Conservation (phyloP, 192 early-diverging fungal species). For the Geosiphon pyriformis region DNA sequence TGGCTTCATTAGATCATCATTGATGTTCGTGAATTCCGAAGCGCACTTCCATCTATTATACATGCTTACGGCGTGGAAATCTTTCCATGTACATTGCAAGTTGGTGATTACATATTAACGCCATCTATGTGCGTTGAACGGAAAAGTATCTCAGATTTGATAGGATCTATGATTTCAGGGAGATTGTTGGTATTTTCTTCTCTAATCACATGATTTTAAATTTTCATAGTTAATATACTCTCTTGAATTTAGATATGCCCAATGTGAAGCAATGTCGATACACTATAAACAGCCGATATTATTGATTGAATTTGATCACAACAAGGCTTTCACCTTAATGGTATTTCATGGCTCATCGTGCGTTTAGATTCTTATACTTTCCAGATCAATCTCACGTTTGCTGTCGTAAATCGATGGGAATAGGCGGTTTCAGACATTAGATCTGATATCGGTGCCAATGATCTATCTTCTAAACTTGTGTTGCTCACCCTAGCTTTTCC, state of each 20-base stretch:
- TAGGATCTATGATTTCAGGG: slow-evolving; percentile 75
- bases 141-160: slow-evolving; percentile 86
- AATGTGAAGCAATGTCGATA: slow-evolving; percentile 81
- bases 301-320: slow-evolving; percentile 88
- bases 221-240: not conserved
- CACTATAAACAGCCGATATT: slow-evolving; percentile 77
- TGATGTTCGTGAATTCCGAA: slow-evolving; percentile 90
- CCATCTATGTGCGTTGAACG: slow-evolving; percentile 86
- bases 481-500: slow-evolving; percentile 81
- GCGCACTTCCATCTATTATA: slow-evolving; percentile 81
- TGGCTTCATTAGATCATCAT: slow-evolving; percentile 56
- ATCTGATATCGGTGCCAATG: slow-evolving; percentile 49
- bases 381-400: not conserved
- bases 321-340: slow-evolving; percentile 74
- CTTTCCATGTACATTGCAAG: slow-evolving; percentile 76
- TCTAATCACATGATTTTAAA: not conserved
- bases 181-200: slow-evolving; percentile 54
- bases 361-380: slow-evolving; percentile 2
- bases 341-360: slow-evolving; percentile 35
- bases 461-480: slow-evolving; percentile 68
- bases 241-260: slow-evolving; percentile 53
- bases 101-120: slow-evolving; percentile 92
- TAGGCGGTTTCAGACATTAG: slow-evolving; percentile 43
- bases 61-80: slow-evolving; percentile 73
- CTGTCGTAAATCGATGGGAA: not conserved